These are phyloP conservation scores for Cladosporium sp. DNA, from an alignment of 2,329 filamentous ascomycete species.

Conservation along the genomic window DNA sequence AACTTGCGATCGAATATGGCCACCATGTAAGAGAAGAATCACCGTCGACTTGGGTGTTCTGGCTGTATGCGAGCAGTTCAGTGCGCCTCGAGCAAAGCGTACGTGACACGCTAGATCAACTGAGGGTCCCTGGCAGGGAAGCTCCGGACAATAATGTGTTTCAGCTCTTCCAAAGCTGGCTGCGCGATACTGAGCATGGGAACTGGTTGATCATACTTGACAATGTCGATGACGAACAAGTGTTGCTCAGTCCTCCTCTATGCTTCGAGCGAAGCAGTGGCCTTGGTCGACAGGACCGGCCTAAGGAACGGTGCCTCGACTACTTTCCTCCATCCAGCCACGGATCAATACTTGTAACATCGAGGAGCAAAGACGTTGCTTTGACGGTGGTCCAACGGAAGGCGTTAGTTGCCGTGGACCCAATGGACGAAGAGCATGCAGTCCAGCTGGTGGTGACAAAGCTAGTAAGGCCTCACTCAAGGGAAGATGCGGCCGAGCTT, in stretches of 20 bases:
- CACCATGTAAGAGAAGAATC: constrained; percentile 8
- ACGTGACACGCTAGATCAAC: constrained; percentile 13
- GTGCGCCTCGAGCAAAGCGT: constrained; percentile 22
- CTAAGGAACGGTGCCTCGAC: constrained; percentile 4
- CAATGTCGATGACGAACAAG: constrained; percentile 21
- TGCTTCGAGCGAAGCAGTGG: not conserved
- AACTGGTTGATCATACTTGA: constrained; percentile 23
- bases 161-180: constrained; percentile 16
- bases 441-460: constrained; percentile 23
- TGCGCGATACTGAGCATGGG: constrained; percentile 10
- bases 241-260: not conserved
- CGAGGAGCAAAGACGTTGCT: constrained; percentile 18
- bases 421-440: constrained; percentile 22
- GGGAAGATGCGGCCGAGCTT: constrained; percentile 14
- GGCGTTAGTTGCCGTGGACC: constrained; percentile 17
- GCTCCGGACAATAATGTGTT: constrained; percentile 7
- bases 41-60: constrained; percentile 22
- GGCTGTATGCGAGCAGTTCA: constrained; percentile 22
- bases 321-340: constrained; percentile 19
- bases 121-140: constrained; percentile 11
- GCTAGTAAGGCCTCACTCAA: constrained; percentile 5
- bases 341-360: constrained; percentile 21
- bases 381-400: constrained; percentile 16
- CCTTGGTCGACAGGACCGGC: not conserved
- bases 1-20: constrained; percentile 24